These are phyloP conservation scores for Withania somnifera DNA, from an alignment of 305 asterid genomes.

Conservation along the genomic window DNA sequence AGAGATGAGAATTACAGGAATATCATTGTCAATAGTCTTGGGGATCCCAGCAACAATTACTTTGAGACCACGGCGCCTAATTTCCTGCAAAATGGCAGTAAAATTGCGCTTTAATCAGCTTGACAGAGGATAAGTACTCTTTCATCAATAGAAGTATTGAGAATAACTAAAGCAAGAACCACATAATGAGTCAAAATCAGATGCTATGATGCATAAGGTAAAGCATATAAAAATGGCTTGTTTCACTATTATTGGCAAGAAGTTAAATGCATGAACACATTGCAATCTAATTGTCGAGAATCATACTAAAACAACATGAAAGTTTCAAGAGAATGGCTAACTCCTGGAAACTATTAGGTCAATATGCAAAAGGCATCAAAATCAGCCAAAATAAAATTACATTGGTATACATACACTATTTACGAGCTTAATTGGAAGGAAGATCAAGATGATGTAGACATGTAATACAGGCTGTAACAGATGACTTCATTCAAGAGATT, in stretches of 20 bases:
- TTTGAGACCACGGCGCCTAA: slow-evolving; percentile 23
- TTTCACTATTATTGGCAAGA: neutral
- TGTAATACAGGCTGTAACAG: neutral
- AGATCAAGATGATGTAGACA: neutral
- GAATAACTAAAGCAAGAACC: neutral
- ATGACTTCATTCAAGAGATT: neutral
- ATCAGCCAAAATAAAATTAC: too few relatives aligned
- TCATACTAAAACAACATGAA: neutral
- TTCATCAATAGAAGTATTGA: neutral
- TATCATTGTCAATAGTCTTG: slow-evolving; percentile 35
- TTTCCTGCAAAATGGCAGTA: slow-evolving; percentile 16
- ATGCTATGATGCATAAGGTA: neutral
- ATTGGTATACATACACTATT: too few relatives aligned
- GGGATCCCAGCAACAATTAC: slow-evolving; percentile 41
- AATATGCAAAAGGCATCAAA: neutral
- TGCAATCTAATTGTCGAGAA: neutral
- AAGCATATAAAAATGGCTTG: neutral
- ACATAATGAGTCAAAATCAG: neutral
- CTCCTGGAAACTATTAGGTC: neutral
- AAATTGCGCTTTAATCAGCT: neutral
- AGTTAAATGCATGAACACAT: neutral
- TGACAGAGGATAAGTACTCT: neutral
- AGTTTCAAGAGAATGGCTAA: neutral
- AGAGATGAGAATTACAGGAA: slow-evolving; percentile 19
- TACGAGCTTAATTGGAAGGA: neutral